Base-by-base conservation (phyloP, 1,284 basidiomycete species). In the Phlebopus sp. region DNA sequence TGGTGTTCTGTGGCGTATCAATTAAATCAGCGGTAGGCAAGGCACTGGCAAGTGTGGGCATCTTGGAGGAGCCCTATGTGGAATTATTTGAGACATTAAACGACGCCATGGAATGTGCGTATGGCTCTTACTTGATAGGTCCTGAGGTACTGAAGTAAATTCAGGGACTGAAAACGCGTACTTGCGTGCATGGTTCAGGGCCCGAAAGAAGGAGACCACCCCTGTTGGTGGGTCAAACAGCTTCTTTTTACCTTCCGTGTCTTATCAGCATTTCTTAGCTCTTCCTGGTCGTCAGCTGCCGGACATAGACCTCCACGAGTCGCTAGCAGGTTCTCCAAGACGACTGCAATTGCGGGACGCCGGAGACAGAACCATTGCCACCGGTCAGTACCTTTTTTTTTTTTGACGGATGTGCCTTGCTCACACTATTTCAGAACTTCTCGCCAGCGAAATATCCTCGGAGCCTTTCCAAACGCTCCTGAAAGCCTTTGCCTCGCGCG, bases 31-130 rank as follows among this genome's bases (percentile, higher is more conserved):
- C 77, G 0, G 78, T 92, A 1, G 85, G 84, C 0, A 78, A 79
- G 32, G 89, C 92, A 0, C 64, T 97, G 47, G 69, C 76, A 42
- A 86, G 75, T 42, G 88, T 92, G 1, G 87, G 81, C 3, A 75
- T 98, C 1, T 81, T 97, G 66, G 84, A 81, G 31, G 77, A 83
- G 48, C 79, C 82, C 0, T 78, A 79, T 1, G 90, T 95, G 3
- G 92, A 97, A 68, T 71, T 95, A 13, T 97, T 97, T 63, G 77
- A 75, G 46, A 84, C 79, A 6, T 76, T 96, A 55, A 94, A 90
- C 61, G 92, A 97, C 63, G 95, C 94, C 0, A 80, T 98, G 70
- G 95, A 98, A 69, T 97, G 87, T 88, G 56, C 66, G 85, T 73
- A n/a, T 47, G 21, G 60, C 37, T 37, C 13, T 5, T 37, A 15